Base-by-base conservation (phyloP, 2,329 filamentous ascomycete genomes). In the Beauveria brongniartii region DNA sequence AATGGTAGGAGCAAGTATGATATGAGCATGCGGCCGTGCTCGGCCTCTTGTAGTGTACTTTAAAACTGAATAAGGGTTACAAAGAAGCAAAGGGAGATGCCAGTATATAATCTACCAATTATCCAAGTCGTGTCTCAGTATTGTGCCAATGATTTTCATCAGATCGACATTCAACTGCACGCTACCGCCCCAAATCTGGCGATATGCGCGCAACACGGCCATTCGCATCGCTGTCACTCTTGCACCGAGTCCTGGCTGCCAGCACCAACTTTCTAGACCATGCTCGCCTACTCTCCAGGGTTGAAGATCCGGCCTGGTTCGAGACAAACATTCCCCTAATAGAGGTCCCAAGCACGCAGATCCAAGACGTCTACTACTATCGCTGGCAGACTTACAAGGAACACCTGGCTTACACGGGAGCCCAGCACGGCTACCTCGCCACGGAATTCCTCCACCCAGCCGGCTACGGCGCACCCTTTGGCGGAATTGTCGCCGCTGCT, bases 281-380 rank as follows among this genome's bases (percentile, higher is more conserved):
- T 50, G 53, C 57, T 4, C 55, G 47, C 20, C 63, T 67, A 12
- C 63, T 70, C 9, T 54, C 56, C 16, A 41, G 51, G 5, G 63
- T 68, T 3, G 67, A 64, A 46, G 64, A 67, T 44, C 59, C 62
- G 9, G 62, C 61, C 3, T 74, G 69, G 67, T 70, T 70, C 52
- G 64, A 69, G 30, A 64, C 73, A 58, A 78, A 77, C 61, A 76
- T 78, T 37, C 75, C 76, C 5, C 74, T 73, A 50, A 71, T 78
- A n/a, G 75, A 78, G 41, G 69, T 77, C 20, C 75, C 75, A 9
- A 54, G 48, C 18, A 72, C 69, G 51, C 66, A 72, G 22, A 71
- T 78, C 55, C 72, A 77, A 63, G 73, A 77, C 61, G 75, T 79
- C 20, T 78, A 78, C 63, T 78, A 78, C 64, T 78, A 78, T 63